Base-by-base conservation (phyloP, 1,284 basidiomycete genomes). In the Volvariella volvacea region DNA sequence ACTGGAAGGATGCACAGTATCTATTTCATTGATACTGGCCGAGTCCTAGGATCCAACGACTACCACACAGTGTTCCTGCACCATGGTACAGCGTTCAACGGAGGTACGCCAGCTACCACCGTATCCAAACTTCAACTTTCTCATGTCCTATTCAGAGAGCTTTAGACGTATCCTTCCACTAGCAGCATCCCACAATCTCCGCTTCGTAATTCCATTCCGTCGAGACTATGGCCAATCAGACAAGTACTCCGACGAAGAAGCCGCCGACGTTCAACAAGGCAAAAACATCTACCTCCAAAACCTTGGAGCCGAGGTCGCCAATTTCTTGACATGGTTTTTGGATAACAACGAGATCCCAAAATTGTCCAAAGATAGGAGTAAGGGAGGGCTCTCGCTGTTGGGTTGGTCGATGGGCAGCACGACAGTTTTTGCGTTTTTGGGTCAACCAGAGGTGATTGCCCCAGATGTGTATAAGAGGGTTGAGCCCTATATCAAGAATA, bases 131-230 rank as follows among this genome's bases (percentile, higher is more conserved):
- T n/a, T 31, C n/a, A 31, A 9, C 30, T 9, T n/a, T 31, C 30
- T n/a, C n/a, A n/a, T n/a, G n/a, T 9, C 30, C 30, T 9, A 9
- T 9, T 31, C 21, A 58, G 67, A 65, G 19, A 63, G 65, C 0
- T 65, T 70, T 48, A 66, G 70, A 55, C 65, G 63, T 44, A 63
- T 72, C 19, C 54, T 67, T 16, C 66, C 70, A 42, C 55, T 67
- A 1, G 60, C 61, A 0, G 62, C 64, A 0, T 54, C 57, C 0
- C 50, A 54, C 21, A 49, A 50, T 14, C 38, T 54, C 14, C 54
- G 60, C 2, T 45, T 61, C 21, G 52, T 62, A 4, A 55, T 54
- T 8, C 31, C 55, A 4, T 59, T 55, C 41, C 55, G 60, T 22
- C 55, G 59, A 1, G 50, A 52, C 15, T 63, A 57, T 40, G 49